These are phyloP conservation scores for Tulasnella sp. DNA, from an alignment of 768 basidiomycete genomes.

Conservation along the genomic window DNA sequence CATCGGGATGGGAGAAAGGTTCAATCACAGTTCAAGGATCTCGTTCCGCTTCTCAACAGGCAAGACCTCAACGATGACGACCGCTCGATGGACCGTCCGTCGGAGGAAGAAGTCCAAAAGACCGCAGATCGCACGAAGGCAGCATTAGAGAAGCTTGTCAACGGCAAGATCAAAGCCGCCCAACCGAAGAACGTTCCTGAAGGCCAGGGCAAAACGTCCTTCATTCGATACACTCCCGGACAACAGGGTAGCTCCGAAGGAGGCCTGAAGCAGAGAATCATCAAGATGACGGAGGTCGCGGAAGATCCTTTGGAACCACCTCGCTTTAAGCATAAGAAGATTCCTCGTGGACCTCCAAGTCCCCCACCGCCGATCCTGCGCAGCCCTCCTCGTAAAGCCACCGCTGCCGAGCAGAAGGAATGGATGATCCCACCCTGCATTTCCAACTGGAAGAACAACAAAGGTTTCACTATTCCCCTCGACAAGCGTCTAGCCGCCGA, in stretches of 20 bases:
- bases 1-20: slow-evolving; percentile 75
- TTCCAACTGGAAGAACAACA: slow-evolving; percentile 99
- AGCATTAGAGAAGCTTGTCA: slow-evolving; percentile 86
- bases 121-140: slow-evolving; percentile 84
- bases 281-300: slow-evolving; percentile 97
- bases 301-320: slow-evolving; percentile 97
- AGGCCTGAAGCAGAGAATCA: slow-evolving; percentile 88
- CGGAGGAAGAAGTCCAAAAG: slow-evolving; percentile 79
- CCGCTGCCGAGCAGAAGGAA: slow-evolving; percentile 95
- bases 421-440: slow-evolving; percentile 99
- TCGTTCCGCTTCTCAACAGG: slow-evolving; percentile 81
- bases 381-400: slow-evolving; percentile 90
- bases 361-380: slow-evolving; percentile 95
- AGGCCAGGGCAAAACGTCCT: slow-evolving; percentile 68
- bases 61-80: slow-evolving; percentile 79
- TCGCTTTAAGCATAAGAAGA: slow-evolving; percentile 97
- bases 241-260: slow-evolving; percentile 62
- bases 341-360: slow-evolving; percentile 89
- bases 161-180: slow-evolving; percentile 95
- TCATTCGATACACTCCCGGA: slow-evolving; percentile 94
- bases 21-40: slow-evolving; percentile 95
- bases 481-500: slow-evolving; percentile 97
- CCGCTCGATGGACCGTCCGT: slow-evolving; percentile 77
- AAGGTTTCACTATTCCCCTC: slow-evolving; percentile 97
- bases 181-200: slow-evolving; percentile 94